Percentiles rank a stretch among this genome's conserved stretches.
Conservation (phyloP, 441 rosid species). For the Euphorbia schlechtendalii region DNA sequence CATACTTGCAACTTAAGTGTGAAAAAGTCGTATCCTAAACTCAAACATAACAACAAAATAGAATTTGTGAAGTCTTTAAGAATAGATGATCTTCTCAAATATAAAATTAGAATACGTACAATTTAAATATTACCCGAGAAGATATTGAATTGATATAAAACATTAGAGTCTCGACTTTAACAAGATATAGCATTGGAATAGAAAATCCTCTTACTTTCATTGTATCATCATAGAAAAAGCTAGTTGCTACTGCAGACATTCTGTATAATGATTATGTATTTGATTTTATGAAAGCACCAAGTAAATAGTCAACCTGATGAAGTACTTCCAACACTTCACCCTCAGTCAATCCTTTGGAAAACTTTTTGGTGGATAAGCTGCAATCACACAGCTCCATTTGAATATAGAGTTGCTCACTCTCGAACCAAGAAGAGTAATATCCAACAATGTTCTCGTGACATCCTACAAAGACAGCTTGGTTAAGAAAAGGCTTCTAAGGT, state of each 20-base stretch:
- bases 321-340: conserved; percentile 49
- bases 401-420: conserved; percentile 82
- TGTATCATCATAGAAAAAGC: background rate
- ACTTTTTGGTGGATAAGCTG: conserved; percentile 55
- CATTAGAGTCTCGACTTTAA: background rate
- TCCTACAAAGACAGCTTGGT: conserved; percentile 36
- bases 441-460: conserved; percentile 72
- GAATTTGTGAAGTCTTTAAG: too few relatives aligned
- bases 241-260: background rate
- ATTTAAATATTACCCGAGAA: too few relatives aligned
- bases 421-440: conserved; percentile 92
- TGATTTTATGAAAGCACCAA: conserved; percentile 2
- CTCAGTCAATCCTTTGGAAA: conserved; percentile 40
- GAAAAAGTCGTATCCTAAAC: too few relatives aligned
- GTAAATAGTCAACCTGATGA: conserved; percentile 50
- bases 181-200: background rate
- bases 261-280: background rate
- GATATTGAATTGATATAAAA: too few relatives aligned
- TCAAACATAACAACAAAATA: too few relatives aligned
- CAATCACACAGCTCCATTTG: conserved; percentile 89
- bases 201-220: background rate
- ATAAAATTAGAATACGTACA: too few relatives aligned
- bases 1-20: too few relatives aligned
- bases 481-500: conserved; percentile 9
- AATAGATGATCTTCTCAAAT: too few relatives aligned